Percentiles rank a stretch among this genome's conserved stretches.
These are phyloP conservation scores for Penicillium sclerotiorum DNA, from an alignment of 2,329 filamentous ascomycete genomes.

Conservation along the genomic window DNA sequence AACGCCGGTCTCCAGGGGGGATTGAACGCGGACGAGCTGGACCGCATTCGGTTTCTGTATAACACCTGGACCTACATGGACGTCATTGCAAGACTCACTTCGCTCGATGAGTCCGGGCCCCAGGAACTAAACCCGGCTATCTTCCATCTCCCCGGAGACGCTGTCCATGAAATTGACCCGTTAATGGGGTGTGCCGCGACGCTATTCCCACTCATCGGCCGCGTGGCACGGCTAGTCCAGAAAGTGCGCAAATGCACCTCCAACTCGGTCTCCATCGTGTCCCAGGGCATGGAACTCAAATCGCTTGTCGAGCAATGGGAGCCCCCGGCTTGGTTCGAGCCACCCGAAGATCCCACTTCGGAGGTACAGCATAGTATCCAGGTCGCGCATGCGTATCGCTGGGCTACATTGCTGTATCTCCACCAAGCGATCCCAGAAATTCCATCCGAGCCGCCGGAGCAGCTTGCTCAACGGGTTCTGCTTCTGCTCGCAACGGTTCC, in stretches of 20 bases:
- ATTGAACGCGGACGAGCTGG: conserved; percentile 51
- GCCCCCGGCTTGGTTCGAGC: conserved; percentile 60
- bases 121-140: conserved; percentile 44
- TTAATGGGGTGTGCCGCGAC: conserved; percentile 70
- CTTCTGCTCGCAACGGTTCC: conserved; percentile 66
- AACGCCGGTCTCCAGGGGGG: conserved; percentile 41
- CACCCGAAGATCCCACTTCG: conserved; percentile 65
- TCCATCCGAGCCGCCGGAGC: conserved; percentile 59
- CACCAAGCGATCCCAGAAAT: conserved; percentile 71
- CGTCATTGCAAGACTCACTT: conserved; percentile 69
- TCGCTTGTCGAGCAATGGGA: conserved; percentile 63
- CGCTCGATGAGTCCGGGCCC: conserved; percentile 60
- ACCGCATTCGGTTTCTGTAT: conserved; percentile 66
- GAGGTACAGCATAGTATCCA: conserved; percentile 66
- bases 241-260: conserved; percentile 57
- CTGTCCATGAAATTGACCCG: conserved; percentile 65
- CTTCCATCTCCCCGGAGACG: conserved; percentile 46
- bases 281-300: conserved; percentile 64
- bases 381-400: conserved; percentile 68
- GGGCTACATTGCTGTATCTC: conserved; percentile 66
- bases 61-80: conserved; percentile 76
- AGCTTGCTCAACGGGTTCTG: conserved; percentile 64
- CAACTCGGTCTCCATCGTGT: conserved; percentile 65
- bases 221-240: conserved; percentile 67
- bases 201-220: conserved; percentile 69